Percentiles rank a stretch among this genome's conserved stretches.
These are phyloP conservation scores for Phaeophleospora eucalypticola DNA, from an alignment of 2,329 filamentous ascomycete genomes.

Conservation along the genomic window DNA sequence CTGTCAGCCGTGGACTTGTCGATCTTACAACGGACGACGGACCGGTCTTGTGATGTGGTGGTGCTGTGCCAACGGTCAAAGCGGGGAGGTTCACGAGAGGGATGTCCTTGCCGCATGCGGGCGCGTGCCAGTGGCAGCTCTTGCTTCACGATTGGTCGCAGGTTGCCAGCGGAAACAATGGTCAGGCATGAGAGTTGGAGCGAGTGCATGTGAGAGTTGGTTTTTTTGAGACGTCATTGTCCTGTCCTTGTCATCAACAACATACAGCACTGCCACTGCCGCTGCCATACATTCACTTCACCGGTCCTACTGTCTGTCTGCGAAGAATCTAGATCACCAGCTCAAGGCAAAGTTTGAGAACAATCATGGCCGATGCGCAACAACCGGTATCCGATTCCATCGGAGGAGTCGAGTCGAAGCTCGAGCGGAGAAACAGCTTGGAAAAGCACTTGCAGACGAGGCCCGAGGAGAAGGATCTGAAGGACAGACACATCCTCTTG, in stretches of 20 bases:
- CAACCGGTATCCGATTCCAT: too few relatives aligned
- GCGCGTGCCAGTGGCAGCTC: neutral
- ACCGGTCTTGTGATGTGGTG: too few relatives aligned
- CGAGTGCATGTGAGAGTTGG: neutral
- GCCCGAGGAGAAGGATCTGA: constrained; percentile 57
- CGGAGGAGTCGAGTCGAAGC: too few relatives aligned
- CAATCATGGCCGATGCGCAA: too few relatives aligned
- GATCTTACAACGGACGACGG: too few relatives aligned
- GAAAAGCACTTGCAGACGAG: constrained; percentile 40
- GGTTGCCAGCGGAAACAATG: neutral
- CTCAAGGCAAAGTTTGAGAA: too few relatives aligned
- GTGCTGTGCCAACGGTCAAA: constrained; percentile 1
- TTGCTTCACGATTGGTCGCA: neutral
- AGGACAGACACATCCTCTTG: constrained; percentile 62
- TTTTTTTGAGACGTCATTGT: neutral
- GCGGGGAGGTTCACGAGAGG: neutral
- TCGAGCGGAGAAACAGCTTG: constrained; percentile 17
- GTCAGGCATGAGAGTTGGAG: too few relatives aligned
- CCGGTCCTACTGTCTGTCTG: too few relatives aligned
- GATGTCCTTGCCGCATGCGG: neutral
- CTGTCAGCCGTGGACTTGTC: too few relatives aligned
- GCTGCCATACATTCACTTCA: too few relatives aligned
- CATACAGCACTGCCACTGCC: neutral
- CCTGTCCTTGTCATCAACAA: too few relatives aligned
- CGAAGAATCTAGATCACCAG: too few relatives aligned